Percentiles rank a stretch among this genome's conserved stretches.
Evolutionary conservation across 805 yeast species (phyloP).

Genomic region (Lipomyces yamanashiensis): DNA sequence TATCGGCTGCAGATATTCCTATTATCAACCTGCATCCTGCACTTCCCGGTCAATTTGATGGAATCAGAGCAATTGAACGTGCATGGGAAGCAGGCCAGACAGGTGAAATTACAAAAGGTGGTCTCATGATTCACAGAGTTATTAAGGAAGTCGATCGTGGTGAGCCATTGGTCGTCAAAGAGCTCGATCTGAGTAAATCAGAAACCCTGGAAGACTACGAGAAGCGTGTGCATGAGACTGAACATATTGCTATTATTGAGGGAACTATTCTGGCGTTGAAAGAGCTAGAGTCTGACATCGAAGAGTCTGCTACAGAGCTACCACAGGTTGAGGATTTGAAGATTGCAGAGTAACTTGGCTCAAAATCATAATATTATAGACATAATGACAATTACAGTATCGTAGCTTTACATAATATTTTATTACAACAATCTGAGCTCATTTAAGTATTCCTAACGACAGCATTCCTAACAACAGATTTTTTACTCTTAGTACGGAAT

Average conservation of each 20-base stretch:
- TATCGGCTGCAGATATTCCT: constrained; percentile 64
- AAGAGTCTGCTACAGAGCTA: not conserved
- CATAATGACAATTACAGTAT: not conserved
- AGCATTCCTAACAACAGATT: not conserved
- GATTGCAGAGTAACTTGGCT: not conserved
- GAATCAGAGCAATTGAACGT: constrained; percentile 94
- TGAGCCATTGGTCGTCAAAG: constrained; percentile 81
- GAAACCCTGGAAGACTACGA: constrained; percentile 84
- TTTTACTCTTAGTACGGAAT: constrained; percentile 58
- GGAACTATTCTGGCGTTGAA: constrained; percentile 72
- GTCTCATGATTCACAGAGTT: constrained; percentile 97
- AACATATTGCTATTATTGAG: constrained; percentile 91
- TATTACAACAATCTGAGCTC: not conserved
- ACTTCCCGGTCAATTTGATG: constrained; percentile 94
- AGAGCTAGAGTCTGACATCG: constrained; percentile 8
- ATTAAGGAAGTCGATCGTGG: constrained; percentile 95
- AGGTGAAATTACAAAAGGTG: constrained; percentile 76
- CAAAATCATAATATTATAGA: not conserved
- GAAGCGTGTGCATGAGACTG: constrained; percentile 76
- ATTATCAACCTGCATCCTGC: constrained; percentile 97
- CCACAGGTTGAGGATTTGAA: constrained; percentile 3
- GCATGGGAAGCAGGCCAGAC: constrained; percentile 95
- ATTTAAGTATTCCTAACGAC: not conserved
- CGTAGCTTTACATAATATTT: not conserved
- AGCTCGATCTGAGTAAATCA: constrained; percentile 68